phyloP scores from a whole-genome alignment of 371 early-diverging fungal species.

The Rhizopus delemar region DNA sequence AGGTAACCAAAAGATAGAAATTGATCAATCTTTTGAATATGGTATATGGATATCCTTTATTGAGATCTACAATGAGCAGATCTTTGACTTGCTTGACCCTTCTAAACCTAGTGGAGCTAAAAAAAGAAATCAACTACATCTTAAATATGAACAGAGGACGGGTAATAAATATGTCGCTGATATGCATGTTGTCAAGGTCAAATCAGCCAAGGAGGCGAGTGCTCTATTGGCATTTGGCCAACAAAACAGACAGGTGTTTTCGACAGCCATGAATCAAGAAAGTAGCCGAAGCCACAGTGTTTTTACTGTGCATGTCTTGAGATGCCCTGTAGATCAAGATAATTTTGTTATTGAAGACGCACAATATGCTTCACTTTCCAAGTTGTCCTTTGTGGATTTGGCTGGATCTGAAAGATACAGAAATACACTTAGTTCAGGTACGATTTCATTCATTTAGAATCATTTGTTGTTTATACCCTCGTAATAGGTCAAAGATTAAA shows the following conservation, averaged over 20 bases:
- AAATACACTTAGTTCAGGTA: constrained; percentile 80
- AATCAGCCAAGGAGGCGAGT: constrained; percentile 61
- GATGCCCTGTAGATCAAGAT: constrained; percentile 54
- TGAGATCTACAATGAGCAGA: constrained; percentile 84
- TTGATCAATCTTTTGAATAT: constrained; percentile 62
- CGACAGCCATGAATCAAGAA: constrained; percentile 62
- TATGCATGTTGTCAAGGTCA: constrained; percentile 61
- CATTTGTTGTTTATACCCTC: no score
- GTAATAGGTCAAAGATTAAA: constrained; percentile 71
- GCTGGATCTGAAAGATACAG: constrained; percentile 94
- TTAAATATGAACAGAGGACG: constrained; percentile 60
- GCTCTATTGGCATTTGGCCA: constrained; percentile 63
- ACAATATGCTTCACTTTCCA: constrained; percentile 52
- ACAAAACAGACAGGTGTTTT: constrained; percentile 61
- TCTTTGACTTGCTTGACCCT: constrained; percentile 74
- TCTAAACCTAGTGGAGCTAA: constrained; percentile 24
- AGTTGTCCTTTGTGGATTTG: constrained; percentile 89
- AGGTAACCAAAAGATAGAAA: constrained; percentile 14
- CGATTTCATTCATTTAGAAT: constrained; percentile 32
- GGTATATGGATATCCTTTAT: constrained; percentile 75
- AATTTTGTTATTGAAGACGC: constrained; percentile 52
- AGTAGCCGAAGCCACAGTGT: constrained; percentile 75
- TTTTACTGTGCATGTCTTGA: constrained; percentile 68
- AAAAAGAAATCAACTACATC: constrained; percentile 49
- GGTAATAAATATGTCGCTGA: constrained; percentile 62